Evolutionary conservation across 306 rosid genomes (phyloP), one percentile per base, ranked within the genome.

Genomic region (Elaeagnus macrophylla): DNA sequence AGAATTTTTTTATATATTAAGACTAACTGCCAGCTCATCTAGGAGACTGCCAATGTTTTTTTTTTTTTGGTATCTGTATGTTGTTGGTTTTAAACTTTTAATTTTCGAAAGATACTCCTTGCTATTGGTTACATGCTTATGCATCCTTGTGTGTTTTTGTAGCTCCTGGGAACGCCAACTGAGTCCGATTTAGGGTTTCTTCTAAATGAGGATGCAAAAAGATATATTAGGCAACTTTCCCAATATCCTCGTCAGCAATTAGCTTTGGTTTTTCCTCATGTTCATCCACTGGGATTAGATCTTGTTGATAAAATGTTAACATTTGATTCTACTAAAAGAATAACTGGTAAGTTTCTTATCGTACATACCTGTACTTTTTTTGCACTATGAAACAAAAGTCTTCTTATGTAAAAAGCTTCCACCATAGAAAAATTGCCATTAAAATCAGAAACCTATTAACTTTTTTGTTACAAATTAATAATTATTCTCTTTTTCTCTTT

Each of bases 161-260:
- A 91, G 99, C 96, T 91, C 77, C 95, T 91, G 18, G 99, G 99
- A 64, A 86, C 95, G 64, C 99, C 99, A 73, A 80, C 83, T 19
- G 99, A 91, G 17, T 86, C 99, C 13, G 99, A 91, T 68, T 72
- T 84, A 14, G 95, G 96, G 67, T 80, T 84, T 37, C 70, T 82
- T 58, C 81, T 72, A 59, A 87, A 67, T 63, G 99, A 90, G 65
- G 97, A 87, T 39, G 94, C 83, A 0, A 84, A 75, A 73, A 82
- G 95, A 75, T 91, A 91, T 55, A 79, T 91, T 47, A 73, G 82
- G 56, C 99, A 91, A 62, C 89, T 86, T 48, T 76, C 95, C 53
- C 83, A 14, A 50, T 77, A 42, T 72, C 93, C 99, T 65, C 95
- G 96, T 38, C 99, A 87, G 73, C 76, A 78, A 62, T 73, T 91